Evolutionary conservation across 352 stramenopile genomes (phyloP).

Genomic region (Phytophthora sp.): DNA sequence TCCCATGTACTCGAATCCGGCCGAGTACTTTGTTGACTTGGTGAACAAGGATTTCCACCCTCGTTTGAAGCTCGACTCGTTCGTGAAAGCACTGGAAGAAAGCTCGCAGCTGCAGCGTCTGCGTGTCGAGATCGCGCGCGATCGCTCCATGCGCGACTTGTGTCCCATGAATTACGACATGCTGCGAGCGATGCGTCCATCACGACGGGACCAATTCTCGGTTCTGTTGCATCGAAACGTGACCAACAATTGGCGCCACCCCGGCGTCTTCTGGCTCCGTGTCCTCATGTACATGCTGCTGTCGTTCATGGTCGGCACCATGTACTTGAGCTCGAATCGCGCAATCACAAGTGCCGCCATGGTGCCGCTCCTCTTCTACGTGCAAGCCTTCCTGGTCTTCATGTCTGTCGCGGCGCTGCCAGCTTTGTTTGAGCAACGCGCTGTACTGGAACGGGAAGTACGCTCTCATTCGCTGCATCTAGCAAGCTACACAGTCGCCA

Average conservation of each 20-base stretch:
- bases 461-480: conserved; percentile 63
- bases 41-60: conserved; percentile 67
- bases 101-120: conserved; percentile 38
- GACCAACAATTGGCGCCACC: conserved; percentile 73
- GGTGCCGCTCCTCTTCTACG: conserved; percentile 86
- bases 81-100: conserved; percentile 41
- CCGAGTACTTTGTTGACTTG: conserved; percentile 70
- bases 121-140: conserved; percentile 38
- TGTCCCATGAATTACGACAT: conserved; percentile 45
- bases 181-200: conserved; percentile 42
- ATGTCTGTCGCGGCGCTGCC: conserved; percentile 92
- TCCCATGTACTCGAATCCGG: conserved; percentile 70
- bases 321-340: conserved; percentile 65
- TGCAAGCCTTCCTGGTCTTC: conserved; percentile 91
- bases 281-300: conserved; percentile 82
- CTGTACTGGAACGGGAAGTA: conserved; percentile 85
- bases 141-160: conserved; percentile 29
- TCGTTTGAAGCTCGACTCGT: conserved; percentile 31
- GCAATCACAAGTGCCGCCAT: conserved; percentile 42
- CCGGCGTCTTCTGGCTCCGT: conserved; percentile 76
- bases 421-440: conserved; percentile 83
- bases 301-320: conserved; percentile 73
- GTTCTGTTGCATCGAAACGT: conserved; percentile 61
- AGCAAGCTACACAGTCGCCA: conserved; percentile 75
- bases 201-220: conserved; percentile 55